These are phyloP conservation scores for Saccharomycopsis babjevae DNA, from an alignment of 805 yeast genomes.

Conservation along the genomic window DNA sequence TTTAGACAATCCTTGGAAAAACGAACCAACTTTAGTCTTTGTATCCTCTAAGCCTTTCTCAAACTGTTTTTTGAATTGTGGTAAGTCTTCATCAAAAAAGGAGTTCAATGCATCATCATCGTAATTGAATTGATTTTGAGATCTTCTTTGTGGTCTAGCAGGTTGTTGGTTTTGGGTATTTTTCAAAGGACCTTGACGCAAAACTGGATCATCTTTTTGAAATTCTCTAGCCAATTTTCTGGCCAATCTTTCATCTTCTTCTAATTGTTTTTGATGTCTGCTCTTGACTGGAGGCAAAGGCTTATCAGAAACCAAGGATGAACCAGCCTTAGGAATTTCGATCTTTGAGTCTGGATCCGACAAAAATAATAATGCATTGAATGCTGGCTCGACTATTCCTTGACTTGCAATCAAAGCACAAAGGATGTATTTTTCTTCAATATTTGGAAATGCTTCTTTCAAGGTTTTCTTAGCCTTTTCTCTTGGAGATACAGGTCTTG, in stretches of 20 bases:
- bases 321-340: slow-evolving; percentile 21
- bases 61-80: slow-evolving; percentile 56
- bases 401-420: slow-evolving; percentile 80
- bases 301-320: slow-evolving; percentile 8
- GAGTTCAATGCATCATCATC: slow-evolving; percentile 29
- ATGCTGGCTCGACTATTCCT: slow-evolving; percentile 75
- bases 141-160: not conserved
- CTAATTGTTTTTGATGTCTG: slow-evolving; percentile 32
- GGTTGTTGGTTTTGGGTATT: slow-evolving; percentile 2
- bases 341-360: slow-evolving; percentile 52
- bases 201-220: slow-evolving; percentile 14
- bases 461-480: slow-evolving; percentile 48
- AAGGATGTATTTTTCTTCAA: slow-evolving; percentile 59
- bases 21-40: slow-evolving; percentile 58
- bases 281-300: slow-evolving; percentile 27
- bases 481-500: slow-evolving; percentile 55
- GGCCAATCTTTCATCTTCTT: slow-evolving; percentile 76
- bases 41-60: slow-evolving; percentile 76
- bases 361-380: slow-evolving; percentile 72
- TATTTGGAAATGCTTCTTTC: slow-evolving; percentile 75
- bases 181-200: slow-evolving; percentile 12
- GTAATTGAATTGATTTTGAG: not conserved
- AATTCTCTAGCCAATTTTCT: slow-evolving; percentile 63
- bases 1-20: slow-evolving; percentile 65
- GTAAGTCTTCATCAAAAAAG: slow-evolving; percentile 44